Evolutionary conservation across 148 eudicot species (phyloP), one percentile per base, ranked within the genome.

Genomic region (Pouteria glomerata): DNA sequence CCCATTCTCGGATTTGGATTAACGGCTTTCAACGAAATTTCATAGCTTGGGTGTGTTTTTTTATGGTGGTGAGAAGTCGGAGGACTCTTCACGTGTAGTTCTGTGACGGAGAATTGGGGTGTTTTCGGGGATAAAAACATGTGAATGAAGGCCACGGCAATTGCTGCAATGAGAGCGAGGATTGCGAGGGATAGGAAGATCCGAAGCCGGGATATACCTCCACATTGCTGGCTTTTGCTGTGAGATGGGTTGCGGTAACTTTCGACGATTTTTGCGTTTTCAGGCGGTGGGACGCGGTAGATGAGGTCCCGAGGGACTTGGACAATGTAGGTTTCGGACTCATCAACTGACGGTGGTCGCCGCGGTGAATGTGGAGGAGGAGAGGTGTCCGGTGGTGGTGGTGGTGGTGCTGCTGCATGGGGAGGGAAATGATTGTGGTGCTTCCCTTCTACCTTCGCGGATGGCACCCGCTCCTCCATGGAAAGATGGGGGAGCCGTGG

Each of bases 381-480:
- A 0, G 44, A 4, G 0, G 7, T 5, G 44, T n/a, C 29, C 6
- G 70, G 23, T 0, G 6, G 57, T 21, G 47, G 53, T 4, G 4
- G 44, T 8, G 68, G 68, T n/a, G 56, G 24, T 53, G 51, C 15
- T 21, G 19, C 63, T 15, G 69, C 14, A 37, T 16, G 14, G 31
- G 48, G 42, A 2, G 47, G 24, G 23, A n/a, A 44, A 33, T 44
- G 69, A 1, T 58, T 70, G 48, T 72, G 58, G 23, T 55, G 47
- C 2, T 26, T 75, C 1, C 15, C n/a, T n/a, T 59, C 33, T 31
- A 14, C 70, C 27, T 14, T 34, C 26, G 78, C 42, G 64, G 80
- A 69, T 34, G 68, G 75, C 41, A 18, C 76, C 78, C 85, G 80
- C 82, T 73, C 82, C 85, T 82, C 85, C 85, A 82, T 82, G 73